Base-by-base conservation (phyloP, 2,329 filamentous ascomycete genomes). In the Myotisia sp. region DNA sequence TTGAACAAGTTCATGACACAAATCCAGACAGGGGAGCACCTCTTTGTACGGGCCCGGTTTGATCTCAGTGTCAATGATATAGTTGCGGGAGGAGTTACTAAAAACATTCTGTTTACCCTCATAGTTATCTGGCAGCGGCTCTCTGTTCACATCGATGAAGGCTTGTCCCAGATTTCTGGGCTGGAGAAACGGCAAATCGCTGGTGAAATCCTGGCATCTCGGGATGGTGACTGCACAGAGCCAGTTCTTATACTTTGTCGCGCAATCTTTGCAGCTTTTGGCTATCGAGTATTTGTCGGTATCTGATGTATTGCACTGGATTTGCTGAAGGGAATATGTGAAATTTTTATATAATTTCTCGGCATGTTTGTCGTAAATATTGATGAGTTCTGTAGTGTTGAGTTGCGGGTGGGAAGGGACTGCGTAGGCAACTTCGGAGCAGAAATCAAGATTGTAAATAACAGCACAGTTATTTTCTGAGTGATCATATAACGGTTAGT, bases 191-290 rank as follows among this genome's bases (percentile, higher is more conserved):
- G 64, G 34, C 9, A 65, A 62, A 2, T 54, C 48, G 31, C 66
- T 71, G 33, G 68, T 71, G 47, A 81, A 90, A 59, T 94, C 87
- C 49, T 83, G 78, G 62, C 90, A 98, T 19, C 86, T 80, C 1
- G 90, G 90, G 41, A 98, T 90, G 10, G 76, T 79, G 18, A 95
- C 85, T 16, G 83, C 80, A 62, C 90, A 98, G 13, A 98, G 75
- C 90, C 90, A 98, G 49, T 76, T 67, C 55, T 92, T 94, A 68
- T 98, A 98, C 6, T 84, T 83, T 1, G 53, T 50, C 10, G 65
- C 71, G 58, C 90, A 98, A 55, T 92, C 71, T 27, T 63, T 56
- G 63, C 90, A 98, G 45, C 59, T 71, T 26, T 76, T 72, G 2
- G 74, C 79, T 9, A 95, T 73, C 1, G 85, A 93, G 60, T 92